Base-by-base conservation (phyloP, 345 rosid genomes). In the Hibiscus syriacus region DNA sequence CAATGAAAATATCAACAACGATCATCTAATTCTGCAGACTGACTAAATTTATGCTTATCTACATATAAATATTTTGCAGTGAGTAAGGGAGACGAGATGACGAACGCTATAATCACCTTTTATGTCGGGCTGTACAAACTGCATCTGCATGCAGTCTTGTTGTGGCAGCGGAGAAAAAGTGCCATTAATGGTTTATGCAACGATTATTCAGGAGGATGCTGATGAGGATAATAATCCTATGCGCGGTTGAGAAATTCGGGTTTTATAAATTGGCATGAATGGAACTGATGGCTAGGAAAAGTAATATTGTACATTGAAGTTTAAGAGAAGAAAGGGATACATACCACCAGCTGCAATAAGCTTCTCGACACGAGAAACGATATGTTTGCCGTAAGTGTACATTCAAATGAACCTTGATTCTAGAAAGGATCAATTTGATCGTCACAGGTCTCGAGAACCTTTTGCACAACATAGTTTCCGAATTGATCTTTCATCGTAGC, bases 401-500 rank as follows among this genome's bases (percentile, higher is more conserved):
- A 80, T 80, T 87, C 72, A 90, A 78, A 78, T 93, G 98, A 70
- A 88, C n/a, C n/a, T n/a, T n/a, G n/a, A n/a, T n/a, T n/a, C n/a
- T n/a, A n/a, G n/a, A n/a, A n/a, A n/a, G n/a, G 70, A 93, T 85
- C 64, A 88, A 80, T 88, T 79, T 67, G 86, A 80, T 88, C 96
- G 68, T 88, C 84, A 13, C 96, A 93, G 68, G 95, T 90, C 70
- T 93, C 98, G 26, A 92, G 84, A 76, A 92, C 95, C 84, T 90
- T 92, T 69, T 90, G 98, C 68, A 90, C 98, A 2, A 93, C 98
- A 69, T 93, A 93, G 80, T 93, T 93, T 72, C 97, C 98, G 49
- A 86, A 90, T 29, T 97, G 97, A 81, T 93, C 98, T 73, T 89
- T 93, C 97, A 93, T 93, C 98, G 90, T 93, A 8, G 90, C 97